These are phyloP conservation scores for Neofusicoccum parvum DNA, from an alignment of 2,329 filamentous ascomycete genomes.

Conservation along the genomic window DNA sequence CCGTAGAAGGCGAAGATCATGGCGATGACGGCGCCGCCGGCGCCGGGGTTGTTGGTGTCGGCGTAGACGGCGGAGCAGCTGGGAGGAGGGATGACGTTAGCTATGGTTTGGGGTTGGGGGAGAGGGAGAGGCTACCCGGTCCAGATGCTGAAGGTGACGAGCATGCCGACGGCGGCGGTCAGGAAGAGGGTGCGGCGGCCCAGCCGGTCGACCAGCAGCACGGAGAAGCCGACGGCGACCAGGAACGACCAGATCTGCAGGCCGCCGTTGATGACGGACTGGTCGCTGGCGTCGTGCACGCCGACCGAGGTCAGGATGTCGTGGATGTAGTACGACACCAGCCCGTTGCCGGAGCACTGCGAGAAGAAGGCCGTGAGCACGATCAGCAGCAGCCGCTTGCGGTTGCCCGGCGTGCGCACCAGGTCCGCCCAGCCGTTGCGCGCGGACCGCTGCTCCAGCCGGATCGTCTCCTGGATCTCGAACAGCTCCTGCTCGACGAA, in stretches of 20 bases:
- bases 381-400: slow-evolving; percentile 54
- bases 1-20: slow-evolving; percentile 40
- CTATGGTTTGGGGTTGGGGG: not conserved
- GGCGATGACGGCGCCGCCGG: slow-evolving; percentile 31
- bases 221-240: slow-evolving; percentile 37
- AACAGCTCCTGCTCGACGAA: slow-evolving; percentile 60
- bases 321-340: slow-evolving; percentile 18
- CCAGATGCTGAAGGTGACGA: slow-evolving; percentile 36
- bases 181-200: slow-evolving; percentile 38
- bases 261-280: slow-evolving; percentile 13
- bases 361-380: slow-evolving; percentile 53
- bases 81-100: not conserved
- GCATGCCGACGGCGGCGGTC: slow-evolving; percentile 29
- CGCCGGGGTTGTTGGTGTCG: not conserved
- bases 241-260: slow-evolving; percentile 24
- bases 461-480: slow-evolving; percentile 55
- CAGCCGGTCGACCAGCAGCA: slow-evolving; percentile 35
- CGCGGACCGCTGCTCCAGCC: slow-evolving; percentile 52
- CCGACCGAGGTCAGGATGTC: slow-evolving; percentile 15
- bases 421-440: slow-evolving; percentile 60
- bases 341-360: slow-evolving; percentile 15
- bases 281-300: not conserved
- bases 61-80: slow-evolving; percentile 22
- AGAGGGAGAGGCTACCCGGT: slow-evolving; percentile 29
- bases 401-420: slow-evolving; percentile 51